Base-by-base conservation (phyloP, 2,329 filamentous ascomycete genomes). In the Zymoseptoria brevis region DNA sequence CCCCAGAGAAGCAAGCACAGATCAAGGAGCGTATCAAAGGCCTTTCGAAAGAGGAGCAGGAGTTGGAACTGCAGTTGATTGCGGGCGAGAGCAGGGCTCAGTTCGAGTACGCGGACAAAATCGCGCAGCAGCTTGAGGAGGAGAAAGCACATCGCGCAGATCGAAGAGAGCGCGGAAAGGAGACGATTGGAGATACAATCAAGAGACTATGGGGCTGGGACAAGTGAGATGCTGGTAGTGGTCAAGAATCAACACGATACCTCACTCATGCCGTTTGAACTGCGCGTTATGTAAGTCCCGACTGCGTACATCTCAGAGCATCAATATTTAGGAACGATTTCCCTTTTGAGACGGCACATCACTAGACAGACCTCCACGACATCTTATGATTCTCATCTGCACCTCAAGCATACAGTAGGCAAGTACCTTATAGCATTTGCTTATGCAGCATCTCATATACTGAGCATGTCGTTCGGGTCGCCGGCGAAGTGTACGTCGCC, bases 1-100 rank as follows among this genome's bases (percentile, higher is more conserved):
- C 81, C 64, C 77, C 79, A 62, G 79, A 80, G 68, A 77, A 83
- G 64, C 76, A 79, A 65, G 73, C 88, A 52, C 79, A 84, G 55
- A 81, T 84, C 66, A 73, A 87, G 55, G 79, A 70, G 57, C 64
- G 67, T 55, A 59, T 74, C 19, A 63, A 67, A 54, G 68, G 67
- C 13, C 61, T 73, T 56, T 56, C 64, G 24, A 60, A 63, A 58
- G 65, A 59, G 48, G 62, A 81, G 54, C 76, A 77, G 58, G 77
- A 78, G 50, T 72, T 85, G 19, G 87, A 90, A 71, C 81, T 87
- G 71, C 81, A 81, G 60, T 83, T 87, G 19, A 76, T 88, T 62
- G 78, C 80, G 60, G 85, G 83, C 6, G 85, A 90, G 75, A 74
- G 82, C 58, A 76, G 82, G 68, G 80, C 82, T 64, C 84, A 85